Conservation (phyloP, 2,329 filamentous ascomycete species). For the Rutstroemia sydowiana region DNA sequence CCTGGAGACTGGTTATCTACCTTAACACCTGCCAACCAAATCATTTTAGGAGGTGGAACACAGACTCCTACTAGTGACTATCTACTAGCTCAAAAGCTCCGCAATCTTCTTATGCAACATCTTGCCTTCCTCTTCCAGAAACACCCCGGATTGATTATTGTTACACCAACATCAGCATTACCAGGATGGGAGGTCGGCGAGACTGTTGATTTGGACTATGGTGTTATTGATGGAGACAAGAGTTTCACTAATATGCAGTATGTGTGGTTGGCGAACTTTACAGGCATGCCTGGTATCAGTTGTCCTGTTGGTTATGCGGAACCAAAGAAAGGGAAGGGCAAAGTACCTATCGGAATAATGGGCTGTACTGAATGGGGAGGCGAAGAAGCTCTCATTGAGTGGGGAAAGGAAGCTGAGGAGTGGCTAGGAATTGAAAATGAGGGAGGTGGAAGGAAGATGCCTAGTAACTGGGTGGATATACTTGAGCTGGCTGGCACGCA, state of each 20-base stretch:
- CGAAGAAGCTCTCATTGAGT: slow-evolving; percentile 55
- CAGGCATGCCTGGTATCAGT: slow-evolving; percentile 67
- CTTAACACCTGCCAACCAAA: slow-evolving; percentile 59
- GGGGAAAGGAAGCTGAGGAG: slow-evolving; percentile 49
- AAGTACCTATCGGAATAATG: slow-evolving; percentile 53
- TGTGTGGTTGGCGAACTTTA: slow-evolving; percentile 77
- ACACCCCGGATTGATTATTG: slow-evolving; percentile 68
- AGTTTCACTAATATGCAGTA: slow-evolving; percentile 78
- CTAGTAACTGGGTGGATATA: slow-evolving; percentile 53
- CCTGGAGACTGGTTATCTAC: slow-evolving; percentile 40
- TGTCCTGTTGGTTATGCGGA: slow-evolving; percentile 66
- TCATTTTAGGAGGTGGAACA: slow-evolving; percentile 58
- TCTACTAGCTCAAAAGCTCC: slow-evolving; percentile 64
- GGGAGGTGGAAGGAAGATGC: slow-evolving; percentile 42
- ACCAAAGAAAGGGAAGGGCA: slow-evolving; percentile 40
- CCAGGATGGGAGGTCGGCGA: slow-evolving; percentile 60
- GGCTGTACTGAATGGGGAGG: slow-evolving; percentile 60
- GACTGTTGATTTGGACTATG: slow-evolving; percentile 53
- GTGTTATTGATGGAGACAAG: slow-evolving; percentile 65
- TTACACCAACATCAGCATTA: slow-evolving; percentile 71
- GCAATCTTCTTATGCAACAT: slow-evolving; percentile 72
- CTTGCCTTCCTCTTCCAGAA: slow-evolving; percentile 61
- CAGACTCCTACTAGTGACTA: slow-evolving; percentile 63
- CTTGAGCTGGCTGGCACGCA: slow-evolving; percentile 32
- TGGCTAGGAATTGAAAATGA: slow-evolving; percentile 43